Conservation (phyloP, 163 green algal species). For the Picocystis sp. region DNA sequence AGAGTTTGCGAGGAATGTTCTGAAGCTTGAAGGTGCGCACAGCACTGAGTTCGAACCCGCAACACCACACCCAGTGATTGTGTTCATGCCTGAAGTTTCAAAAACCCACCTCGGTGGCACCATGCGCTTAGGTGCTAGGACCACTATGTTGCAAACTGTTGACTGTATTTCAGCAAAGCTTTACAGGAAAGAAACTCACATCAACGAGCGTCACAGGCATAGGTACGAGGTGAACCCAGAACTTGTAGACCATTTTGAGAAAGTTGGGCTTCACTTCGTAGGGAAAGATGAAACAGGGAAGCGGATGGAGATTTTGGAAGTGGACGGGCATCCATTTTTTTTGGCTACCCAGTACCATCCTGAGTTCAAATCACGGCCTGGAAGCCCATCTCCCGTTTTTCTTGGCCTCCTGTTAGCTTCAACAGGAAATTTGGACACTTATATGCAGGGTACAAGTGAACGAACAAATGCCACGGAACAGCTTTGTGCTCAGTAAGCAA, state of each 20-base stretch:
- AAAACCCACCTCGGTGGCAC: constrained; percentile 86
- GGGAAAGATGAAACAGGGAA: constrained; percentile 80
- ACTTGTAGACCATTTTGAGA: constrained; percentile 70
- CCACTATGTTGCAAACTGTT: constrained; percentile 67
- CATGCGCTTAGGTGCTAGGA: constrained; percentile 80
- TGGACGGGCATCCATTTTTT: constrained; percentile 41
- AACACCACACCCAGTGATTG: constrained; percentile 47
- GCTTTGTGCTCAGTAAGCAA: too few relatives aligned
- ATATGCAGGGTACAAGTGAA: constrained; percentile 1
- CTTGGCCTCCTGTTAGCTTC: constrained; percentile 68
- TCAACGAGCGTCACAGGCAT: constrained; percentile 92
- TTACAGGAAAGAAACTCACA: constrained; percentile 54
- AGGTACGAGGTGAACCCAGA: constrained; percentile 97
- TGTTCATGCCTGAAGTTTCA: constrained; percentile 45
- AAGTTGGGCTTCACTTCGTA: constrained; percentile 78
- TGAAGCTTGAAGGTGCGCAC: constrained; percentile 69
- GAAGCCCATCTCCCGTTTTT: constrained; percentile 74
- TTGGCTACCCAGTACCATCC: constrained; percentile 62
- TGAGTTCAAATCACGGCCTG: constrained; percentile 78
- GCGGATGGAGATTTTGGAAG: constrained; percentile 91
- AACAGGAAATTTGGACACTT: constrained; percentile 20
- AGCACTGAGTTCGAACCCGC: constrained; percentile 73
- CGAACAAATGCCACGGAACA: too few relatives aligned
- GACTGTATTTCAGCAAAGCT: constrained; percentile 84
- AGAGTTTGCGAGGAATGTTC: constrained; percentile 87